Percentiles rank a stretch among this genome's conserved stretches.
These are phyloP conservation scores for Lentinula edodes DNA, from an alignment of 768 basidiomycete species.

Conservation along the genomic window DNA sequence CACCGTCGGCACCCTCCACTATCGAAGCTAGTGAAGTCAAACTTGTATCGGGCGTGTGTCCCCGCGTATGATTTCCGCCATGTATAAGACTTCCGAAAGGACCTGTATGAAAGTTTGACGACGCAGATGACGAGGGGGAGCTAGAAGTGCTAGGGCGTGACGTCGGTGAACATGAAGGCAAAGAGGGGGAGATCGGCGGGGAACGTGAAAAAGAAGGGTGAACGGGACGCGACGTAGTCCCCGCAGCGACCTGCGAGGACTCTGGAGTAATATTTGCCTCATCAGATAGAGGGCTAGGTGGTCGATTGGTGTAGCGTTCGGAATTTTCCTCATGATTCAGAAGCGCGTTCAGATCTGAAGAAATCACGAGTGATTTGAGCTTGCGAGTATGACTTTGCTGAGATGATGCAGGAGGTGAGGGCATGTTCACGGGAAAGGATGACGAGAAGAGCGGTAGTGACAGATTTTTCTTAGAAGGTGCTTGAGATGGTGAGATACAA, in stretches of 20 bases:
- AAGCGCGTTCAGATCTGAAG: slow-evolving; percentile 54
- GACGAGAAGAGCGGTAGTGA: background rate
- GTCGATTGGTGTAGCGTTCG: background rate
- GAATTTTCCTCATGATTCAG: slow-evolving; percentile 38
- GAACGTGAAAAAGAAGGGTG: background rate
- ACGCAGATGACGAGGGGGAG: background rate
- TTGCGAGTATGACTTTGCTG: background rate
- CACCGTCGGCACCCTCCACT: background rate
- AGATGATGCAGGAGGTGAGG: background rate
- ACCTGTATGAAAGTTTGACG: background rate
- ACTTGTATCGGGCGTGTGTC: background rate
- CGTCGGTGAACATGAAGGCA: background rate
- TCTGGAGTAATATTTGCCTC: background rate
- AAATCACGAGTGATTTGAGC: slow-evolving; percentile 38
- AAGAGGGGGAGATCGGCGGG: background rate
- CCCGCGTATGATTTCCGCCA: background rate
- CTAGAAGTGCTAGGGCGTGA: background rate
- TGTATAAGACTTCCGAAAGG: background rate
- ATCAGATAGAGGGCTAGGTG: background rate
- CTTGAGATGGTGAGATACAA: background rate
- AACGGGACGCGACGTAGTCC: background rate
- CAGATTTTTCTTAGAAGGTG: background rate
- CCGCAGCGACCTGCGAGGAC: background rate
- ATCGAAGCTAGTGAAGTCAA: background rate
- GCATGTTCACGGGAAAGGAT: background rate